phyloP scores from a whole-genome alignment of 1,284 basidiomycete genomes.

The Trichosporon inkin region DNA sequence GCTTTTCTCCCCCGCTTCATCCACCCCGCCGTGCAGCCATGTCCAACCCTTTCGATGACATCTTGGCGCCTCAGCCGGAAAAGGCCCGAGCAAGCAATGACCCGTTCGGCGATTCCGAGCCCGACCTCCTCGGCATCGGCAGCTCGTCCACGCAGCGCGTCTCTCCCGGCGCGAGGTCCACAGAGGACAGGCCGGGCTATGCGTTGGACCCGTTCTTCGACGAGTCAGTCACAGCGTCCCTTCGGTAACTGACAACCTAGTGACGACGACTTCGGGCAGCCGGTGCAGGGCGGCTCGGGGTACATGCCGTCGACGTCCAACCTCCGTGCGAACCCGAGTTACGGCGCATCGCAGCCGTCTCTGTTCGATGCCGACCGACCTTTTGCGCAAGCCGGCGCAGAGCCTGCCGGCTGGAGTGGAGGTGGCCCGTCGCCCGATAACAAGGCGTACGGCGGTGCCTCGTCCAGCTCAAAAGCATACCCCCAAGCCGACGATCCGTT shows the following conservation, averaged over 20 bases:
- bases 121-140: slow-evolving; percentile 17
- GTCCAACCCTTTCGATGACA: slow-evolving; percentile 48
- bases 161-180: background rate
- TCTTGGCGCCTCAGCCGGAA: slow-evolving; percentile 38
- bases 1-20: background rate
- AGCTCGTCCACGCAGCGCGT: background rate
- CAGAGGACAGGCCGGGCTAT: slow-evolving; percentile 29
- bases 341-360: slow-evolving; percentile 31
- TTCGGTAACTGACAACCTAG: slow-evolving; percentile 22
- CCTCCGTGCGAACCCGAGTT: slow-evolving; percentile 20
- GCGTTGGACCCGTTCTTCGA: slow-evolving; percentile 51
- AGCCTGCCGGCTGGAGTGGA: slow-evolving; percentile 17
- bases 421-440: background rate
- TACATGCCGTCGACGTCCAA: slow-evolving; percentile 38
- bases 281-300: slow-evolving; percentile 26
- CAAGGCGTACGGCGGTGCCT: slow-evolving; percentile 2
- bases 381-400: slow-evolving; percentile 28
- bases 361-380: slow-evolving; percentile 34
- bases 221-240: slow-evolving; percentile 34
- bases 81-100: slow-evolving; percentile 26
- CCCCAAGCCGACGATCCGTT: slow-evolving; percentile 29
- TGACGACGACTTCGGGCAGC: slow-evolving; percentile 44
- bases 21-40: slow-evolving; percentile 15
- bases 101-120: slow-evolving; percentile 34
- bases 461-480: background rate